Conservation (phyloP, 2,329 filamentous ascomycete genomes). For the Alternaria sp. region DNA sequence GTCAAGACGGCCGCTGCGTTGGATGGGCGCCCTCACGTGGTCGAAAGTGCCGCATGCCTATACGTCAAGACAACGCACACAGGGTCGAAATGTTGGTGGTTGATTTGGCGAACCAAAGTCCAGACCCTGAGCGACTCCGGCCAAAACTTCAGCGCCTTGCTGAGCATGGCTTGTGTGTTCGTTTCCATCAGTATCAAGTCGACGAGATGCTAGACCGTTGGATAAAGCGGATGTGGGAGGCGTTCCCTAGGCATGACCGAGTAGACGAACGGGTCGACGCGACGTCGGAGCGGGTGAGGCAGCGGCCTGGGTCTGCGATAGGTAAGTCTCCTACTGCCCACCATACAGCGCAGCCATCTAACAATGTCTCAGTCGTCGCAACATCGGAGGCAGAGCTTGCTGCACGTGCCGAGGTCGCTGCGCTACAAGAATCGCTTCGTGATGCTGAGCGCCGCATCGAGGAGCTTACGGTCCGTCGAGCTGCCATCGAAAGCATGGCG, state of each 20-base stretch:
- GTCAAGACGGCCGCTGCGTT: constrained; percentile 11
- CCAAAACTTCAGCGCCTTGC: constrained; percentile 18
- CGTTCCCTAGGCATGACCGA: not conserved
- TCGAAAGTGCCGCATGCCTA: constrained; percentile 12
- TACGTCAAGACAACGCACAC: not conserved
- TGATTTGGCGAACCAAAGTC: constrained; percentile 3
- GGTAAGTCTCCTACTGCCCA: not conserved
- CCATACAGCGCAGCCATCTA: not conserved
- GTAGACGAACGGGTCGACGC: too few species aligned
- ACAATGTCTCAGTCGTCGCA: not conserved
- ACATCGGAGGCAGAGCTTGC: not conserved
- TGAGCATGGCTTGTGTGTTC: constrained; percentile 7
- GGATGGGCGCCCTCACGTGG: constrained; percentile 13
- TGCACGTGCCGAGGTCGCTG: not conserved
- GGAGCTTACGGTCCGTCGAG: not conserved
- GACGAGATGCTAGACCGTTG: constrained; percentile 6
- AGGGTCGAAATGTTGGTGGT: constrained; percentile 2
- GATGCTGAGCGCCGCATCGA: not conserved
- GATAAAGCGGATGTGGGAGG: constrained; percentile 3
- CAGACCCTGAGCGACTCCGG: constrained; percentile 13
- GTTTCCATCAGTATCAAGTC: constrained; percentile 1
- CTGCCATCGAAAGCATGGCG: not conserved
- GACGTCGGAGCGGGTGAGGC: not conserved
- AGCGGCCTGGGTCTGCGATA: not conserved
- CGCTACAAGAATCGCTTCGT: not conserved